phyloP scores from a whole-genome alignment of 2,329 filamentous ascomycete genomes.

The Corniculantispora saksenae region DNA sequence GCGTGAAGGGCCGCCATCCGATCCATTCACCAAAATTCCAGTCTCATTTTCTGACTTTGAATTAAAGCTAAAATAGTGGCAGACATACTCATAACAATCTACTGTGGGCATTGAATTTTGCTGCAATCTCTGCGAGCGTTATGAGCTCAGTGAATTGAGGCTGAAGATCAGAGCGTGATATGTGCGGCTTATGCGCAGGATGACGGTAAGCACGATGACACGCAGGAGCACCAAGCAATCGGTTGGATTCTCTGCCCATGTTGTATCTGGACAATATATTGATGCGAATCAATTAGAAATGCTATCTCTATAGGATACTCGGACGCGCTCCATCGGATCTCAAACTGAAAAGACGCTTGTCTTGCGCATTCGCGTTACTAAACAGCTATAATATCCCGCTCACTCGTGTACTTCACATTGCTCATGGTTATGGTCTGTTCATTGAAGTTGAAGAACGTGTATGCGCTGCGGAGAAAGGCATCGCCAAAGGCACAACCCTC shows the following conservation, averaged over 20 bases:
- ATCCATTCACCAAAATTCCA: constrained; percentile 18
- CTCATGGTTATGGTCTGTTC: background rate
- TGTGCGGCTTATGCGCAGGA: background rate
- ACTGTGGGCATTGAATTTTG: background rate
- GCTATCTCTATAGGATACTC: background rate
- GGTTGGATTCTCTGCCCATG: background rate
- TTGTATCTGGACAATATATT: background rate
- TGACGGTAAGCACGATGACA: background rate
- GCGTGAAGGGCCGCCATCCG: constrained; percentile 18
- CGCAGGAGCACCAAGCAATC: too few species aligned
- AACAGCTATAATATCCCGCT: background rate
- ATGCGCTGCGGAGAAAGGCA: background rate
- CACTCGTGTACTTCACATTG: background rate
- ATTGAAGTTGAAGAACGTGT: background rate
- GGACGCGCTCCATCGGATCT: background rate
- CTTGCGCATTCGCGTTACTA: background rate
- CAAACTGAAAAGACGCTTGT: background rate
- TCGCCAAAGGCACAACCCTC: background rate
- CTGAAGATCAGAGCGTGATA: background rate
- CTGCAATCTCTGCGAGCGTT: background rate
- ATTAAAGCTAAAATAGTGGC: constrained; percentile 9
- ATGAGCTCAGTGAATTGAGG: background rate
- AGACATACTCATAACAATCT: background rate
- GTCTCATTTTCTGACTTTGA: constrained; percentile 21
- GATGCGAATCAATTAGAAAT: background rate